A percentile compares a stretch with the other conserved stretches of the same genome.
phyloP scores from a whole-genome alignment of 2,329 filamentous ascomycete species.

The Corynespora cassiicola region DNA sequence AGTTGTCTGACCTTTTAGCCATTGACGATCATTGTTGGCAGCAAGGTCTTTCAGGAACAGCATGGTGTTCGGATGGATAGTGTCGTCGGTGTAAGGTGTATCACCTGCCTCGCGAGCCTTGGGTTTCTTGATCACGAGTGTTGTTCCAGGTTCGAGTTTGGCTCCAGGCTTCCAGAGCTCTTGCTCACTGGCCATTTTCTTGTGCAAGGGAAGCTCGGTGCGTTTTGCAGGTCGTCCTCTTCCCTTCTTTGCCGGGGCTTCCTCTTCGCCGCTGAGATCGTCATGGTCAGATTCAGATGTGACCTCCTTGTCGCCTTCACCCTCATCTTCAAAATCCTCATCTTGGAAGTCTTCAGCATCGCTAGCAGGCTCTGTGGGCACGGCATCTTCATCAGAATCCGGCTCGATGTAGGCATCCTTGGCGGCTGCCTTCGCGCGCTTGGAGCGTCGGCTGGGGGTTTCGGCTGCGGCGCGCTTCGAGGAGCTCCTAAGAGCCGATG shows the following conservation, averaged over 20 bases:
- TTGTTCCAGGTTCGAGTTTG: conserved; percentile 64
- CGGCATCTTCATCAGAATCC: conserved; percentile 30
- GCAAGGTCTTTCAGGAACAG: conserved; percentile 66
- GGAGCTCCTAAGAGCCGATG: conserved; percentile 31
- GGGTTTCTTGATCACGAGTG: conserved; percentile 68
- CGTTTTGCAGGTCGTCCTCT: conserved; percentile 26
- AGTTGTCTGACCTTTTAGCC: conserved; percentile 65
- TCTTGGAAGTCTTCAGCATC: conserved; percentile 39
- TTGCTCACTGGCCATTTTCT: conserved; percentile 45
- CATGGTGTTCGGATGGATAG: conserved; percentile 69
- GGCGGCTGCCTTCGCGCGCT: conserved; percentile 39
- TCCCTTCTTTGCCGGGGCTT: conserved; percentile 32
- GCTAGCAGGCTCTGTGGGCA: conserved; percentile 35
- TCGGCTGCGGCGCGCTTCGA: conserved; percentile 44
- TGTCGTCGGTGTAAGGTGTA: conserved; percentile 63
- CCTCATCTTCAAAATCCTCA: conserved; percentile 52
- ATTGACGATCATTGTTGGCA: conserved; percentile 67
- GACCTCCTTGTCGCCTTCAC: conserved; percentile 27
- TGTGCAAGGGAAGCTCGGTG: conserved; percentile 24
- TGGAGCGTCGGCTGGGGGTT: conserved; percentile 39
- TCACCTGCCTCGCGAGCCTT: conserved; percentile 66
- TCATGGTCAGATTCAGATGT: conserved; percentile 41
- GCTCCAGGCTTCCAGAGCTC: conserved; percentile 65
- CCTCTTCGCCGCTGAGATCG: conserved; percentile 35
- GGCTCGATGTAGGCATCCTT: conserved; percentile 44